Evolutionary conservation across 768 basidiomycete genomes (phyloP).

Genomic region (Tylopilus sp.): DNA sequence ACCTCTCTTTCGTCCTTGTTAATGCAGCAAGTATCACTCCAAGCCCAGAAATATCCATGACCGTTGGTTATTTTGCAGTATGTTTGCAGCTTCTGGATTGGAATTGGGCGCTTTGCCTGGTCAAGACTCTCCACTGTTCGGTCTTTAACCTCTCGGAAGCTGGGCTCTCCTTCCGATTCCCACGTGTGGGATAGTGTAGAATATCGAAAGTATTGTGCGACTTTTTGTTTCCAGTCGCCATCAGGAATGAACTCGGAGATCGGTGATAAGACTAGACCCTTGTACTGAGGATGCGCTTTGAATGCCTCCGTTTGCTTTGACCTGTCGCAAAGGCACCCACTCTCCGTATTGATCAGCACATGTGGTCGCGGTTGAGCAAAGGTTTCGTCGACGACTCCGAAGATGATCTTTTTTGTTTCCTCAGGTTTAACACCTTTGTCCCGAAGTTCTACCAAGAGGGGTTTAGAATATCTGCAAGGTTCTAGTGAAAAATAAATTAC

Average conservation of each 20-base stretch:
- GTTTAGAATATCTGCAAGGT: not conserved
- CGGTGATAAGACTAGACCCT: slow-evolving; percentile 9
- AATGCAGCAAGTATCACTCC: too few relatives aligned
- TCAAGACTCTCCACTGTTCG: slow-evolving; percentile 5
- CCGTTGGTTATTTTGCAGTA: too few relatives aligned
- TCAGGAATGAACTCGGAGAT: not conserved
- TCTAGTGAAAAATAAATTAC: not conserved
- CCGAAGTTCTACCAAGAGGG: slow-evolving; percentile 5
- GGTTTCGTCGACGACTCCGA: not conserved
- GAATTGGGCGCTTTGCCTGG: not conserved
- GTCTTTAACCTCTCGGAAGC: not conserved
- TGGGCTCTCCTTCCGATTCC: slow-evolving; percentile 12
- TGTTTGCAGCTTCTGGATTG: slow-evolving; percentile 12
- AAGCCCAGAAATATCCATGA: too few relatives aligned
- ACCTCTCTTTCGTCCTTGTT: too few relatives aligned
- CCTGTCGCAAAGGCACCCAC: slow-evolving; percentile 13
- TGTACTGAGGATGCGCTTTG: slow-evolving; percentile 12
- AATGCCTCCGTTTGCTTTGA: slow-evolving; percentile 7
- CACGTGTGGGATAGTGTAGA: slow-evolving; percentile 20
- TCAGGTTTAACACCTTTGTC: slow-evolving; percentile 2
- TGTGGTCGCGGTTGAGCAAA: slow-evolving; percentile 7
- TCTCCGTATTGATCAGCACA: slow-evolving; percentile 14
- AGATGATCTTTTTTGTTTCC: not conserved
- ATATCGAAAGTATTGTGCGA: slow-evolving; percentile 15
- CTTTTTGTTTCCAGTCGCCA: not conserved